Evolutionary conservation across 495 filamentous ascomycete genomes (phyloP).

Genomic region (Aspergillus panamensis): DNA sequence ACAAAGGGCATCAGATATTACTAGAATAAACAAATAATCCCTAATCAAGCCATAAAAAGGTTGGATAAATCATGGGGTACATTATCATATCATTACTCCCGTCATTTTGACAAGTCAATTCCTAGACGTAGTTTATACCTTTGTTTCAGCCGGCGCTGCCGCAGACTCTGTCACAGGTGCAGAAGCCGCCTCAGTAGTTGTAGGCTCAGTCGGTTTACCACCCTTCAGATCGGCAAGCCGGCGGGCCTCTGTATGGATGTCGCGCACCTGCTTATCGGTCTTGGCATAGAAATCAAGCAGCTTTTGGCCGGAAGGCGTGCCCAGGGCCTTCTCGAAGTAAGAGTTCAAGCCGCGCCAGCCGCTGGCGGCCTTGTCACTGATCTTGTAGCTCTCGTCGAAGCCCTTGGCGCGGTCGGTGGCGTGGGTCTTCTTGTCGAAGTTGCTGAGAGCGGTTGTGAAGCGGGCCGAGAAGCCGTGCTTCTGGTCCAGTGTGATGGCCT

Average conservation of each 20-base stretch:
- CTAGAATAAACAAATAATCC: not conserved
- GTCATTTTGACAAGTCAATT: no score
- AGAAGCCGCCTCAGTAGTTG: conserved; percentile 44
- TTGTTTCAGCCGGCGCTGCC: conserved; percentile 13
- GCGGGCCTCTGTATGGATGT: conserved; percentile 86
- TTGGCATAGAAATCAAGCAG: conserved; percentile 81
- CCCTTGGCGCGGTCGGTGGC: conserved; percentile 74
- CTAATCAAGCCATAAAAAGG: not conserved
- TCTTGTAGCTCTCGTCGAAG: conserved; percentile 70
- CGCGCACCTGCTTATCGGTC: conserved; percentile 78
- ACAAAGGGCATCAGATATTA: conserved; percentile 6
- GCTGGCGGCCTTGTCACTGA: conserved; percentile 59
- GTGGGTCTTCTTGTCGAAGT: conserved; percentile 78
- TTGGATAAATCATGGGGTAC: not conserved
- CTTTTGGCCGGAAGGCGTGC: conserved; percentile 80
- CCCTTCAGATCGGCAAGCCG: conserved; percentile 85
- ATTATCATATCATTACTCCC: not conserved
- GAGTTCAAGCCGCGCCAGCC: conserved; percentile 65
- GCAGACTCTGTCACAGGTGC: conserved; percentile 17
- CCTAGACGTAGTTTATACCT: not conserved
- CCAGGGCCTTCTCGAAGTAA: conserved; percentile 91
- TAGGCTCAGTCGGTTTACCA: conserved; percentile 60
- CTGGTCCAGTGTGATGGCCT: conserved; percentile 81
- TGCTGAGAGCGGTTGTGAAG: conserved; percentile 68
- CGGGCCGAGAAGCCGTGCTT: conserved; percentile 79